Evolutionary conservation across 805 yeast species (phyloP).

Genomic region (Starmerella sirachaensis): DNA sequence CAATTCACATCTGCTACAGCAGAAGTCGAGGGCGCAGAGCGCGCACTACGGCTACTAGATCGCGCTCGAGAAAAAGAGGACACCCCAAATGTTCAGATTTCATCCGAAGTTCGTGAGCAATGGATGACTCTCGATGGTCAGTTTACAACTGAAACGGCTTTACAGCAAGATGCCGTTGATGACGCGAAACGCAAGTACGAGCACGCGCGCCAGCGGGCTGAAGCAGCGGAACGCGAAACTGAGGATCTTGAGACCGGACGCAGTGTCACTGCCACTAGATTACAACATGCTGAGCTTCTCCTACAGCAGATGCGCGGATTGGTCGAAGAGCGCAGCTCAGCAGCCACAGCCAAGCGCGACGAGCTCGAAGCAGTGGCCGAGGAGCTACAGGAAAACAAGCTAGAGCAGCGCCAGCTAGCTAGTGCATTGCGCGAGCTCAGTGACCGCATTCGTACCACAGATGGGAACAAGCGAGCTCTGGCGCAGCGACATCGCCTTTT

Average conservation of each 20-base stretch:
- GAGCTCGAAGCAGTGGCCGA: constrained; percentile 13
- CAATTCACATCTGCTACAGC: constrained; percentile 4
- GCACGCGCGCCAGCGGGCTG: not conserved
- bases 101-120: constrained; percentile 3
- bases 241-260: constrained; percentile 7
- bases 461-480: constrained; percentile 66
- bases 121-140: constrained; percentile 10
- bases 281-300: constrained; percentile 3
- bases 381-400: constrained; percentile 19
- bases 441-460: constrained; percentile 53
- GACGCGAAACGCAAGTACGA: not conserved
- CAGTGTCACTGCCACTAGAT: constrained; percentile 2
- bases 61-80: constrained; percentile 7
- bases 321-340: constrained; percentile 11
- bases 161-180: constrained; percentile 9
- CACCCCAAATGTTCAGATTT: not conserved
- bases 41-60: constrained; percentile 4
- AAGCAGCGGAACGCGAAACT: not conserved
- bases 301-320: constrained; percentile 11
- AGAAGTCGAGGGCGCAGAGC: constrained; percentile 1
- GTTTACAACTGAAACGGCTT: constrained; percentile 6
- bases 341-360: constrained; percentile 11
- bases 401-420: constrained; percentile 20
- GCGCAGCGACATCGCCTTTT: constrained; percentile 55
- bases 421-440: constrained; percentile 50